Conservation (phyloP, 2,329 filamentous ascomycete species). For the Mycosphaerella sp. region DNA sequence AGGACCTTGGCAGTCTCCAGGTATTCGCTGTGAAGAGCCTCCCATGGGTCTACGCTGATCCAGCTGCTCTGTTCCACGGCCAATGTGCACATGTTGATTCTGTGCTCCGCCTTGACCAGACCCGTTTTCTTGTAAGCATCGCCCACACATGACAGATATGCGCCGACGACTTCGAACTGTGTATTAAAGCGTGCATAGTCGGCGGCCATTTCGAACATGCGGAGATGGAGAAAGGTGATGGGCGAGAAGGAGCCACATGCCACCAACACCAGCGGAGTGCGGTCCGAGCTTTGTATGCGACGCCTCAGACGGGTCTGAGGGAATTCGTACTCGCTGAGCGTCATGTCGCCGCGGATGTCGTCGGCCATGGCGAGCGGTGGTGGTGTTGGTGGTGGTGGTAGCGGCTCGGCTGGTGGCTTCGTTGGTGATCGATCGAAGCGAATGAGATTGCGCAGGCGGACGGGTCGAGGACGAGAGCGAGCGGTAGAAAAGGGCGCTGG, state of each 20-base stretch:
- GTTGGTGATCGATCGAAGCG: neutral
- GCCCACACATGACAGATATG: constrained; percentile 74
- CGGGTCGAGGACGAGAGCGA: neutral
- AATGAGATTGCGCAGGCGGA: constrained; percentile 4
- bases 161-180: constrained; percentile 78
- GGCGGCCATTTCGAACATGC: constrained; percentile 83
- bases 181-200: constrained; percentile 71
- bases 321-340: constrained; percentile 52
- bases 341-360: constrained; percentile 28
- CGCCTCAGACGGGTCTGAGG: constrained; percentile 55
- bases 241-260: constrained; percentile 55
- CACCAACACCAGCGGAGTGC: constrained; percentile 60
- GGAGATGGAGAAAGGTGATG: constrained; percentile 61
- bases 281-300: constrained; percentile 50
- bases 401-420: too few species aligned
- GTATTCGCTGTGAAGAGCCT: constrained; percentile 78
- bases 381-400: neutral
- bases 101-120: constrained; percentile 64
- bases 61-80: constrained; percentile 71
- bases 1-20: constrained; percentile 83
- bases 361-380: constrained; percentile 21
- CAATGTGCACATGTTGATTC: constrained; percentile 80
- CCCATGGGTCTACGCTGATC: constrained; percentile 83
- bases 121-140: constrained; percentile 75
- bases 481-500: neutral